Base-by-base conservation (phyloP, 2,329 filamentous ascomycete genomes). In the Stachybotrys chartarum region DNA sequence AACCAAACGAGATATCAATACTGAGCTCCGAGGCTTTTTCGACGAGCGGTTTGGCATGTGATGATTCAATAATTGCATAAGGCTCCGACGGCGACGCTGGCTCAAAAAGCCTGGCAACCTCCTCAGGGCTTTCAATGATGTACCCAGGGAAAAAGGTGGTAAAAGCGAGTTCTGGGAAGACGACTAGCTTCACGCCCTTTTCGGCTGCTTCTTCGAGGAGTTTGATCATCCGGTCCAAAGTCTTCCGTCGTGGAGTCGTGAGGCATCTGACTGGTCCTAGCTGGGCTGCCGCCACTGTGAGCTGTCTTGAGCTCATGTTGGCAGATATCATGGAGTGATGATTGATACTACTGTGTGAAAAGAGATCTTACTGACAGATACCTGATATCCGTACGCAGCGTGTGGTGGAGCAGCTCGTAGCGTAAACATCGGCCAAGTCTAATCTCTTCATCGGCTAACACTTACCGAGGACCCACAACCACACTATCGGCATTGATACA, bases 71-170 rank as follows among this genome's bases (percentile, higher is more conserved):
- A 30, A 60, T 54, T 50, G 55, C 58, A 17, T 55, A 57, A 24
- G 58, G 55, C 11, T 58, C 53, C 3, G 32, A 44, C 35, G 61
- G 61, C 18, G 75, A 71, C 45, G 73, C 74, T 59, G 72, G 70
- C 60, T 83, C 80, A 60, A 83, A 82, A 67, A 76, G 81, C 7
- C 63, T 60, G 50, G 76, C 75, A 12, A 82, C 66, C 46, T 78
- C 71, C 14, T 66, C 63, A 30, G 69, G 64, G 55, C 77, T 72
- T 8, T 72, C 64, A 56, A 80, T 73, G 48, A 81, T 65, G 59
- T 78, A 73, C 6, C 77, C 73, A 0, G 80, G 79, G 63, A 82
- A 82, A 70, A 83, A 83, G 1, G 79, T 82, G 1, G 79, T 81
- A 12, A 82, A 72, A 11, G 79, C 75, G n/a, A 74, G 70, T 64